Evolutionary conservation across 2,329 filamentous ascomycete genomes (phyloP).

Genomic region (Verticillium albo-atrum): DNA sequence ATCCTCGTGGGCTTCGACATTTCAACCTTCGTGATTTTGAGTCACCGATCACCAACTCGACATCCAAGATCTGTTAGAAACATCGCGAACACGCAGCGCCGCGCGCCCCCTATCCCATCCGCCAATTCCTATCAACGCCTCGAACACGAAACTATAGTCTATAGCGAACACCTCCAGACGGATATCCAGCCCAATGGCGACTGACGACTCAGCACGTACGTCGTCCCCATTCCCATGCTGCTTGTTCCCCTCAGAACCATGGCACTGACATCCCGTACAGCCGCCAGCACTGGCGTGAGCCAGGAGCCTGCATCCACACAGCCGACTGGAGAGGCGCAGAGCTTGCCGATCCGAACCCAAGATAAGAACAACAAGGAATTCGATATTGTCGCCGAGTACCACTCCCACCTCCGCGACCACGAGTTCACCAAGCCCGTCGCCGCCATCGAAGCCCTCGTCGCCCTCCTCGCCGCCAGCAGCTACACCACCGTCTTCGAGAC

Average conservation of each 20-base stretch:
- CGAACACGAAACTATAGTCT: no score
- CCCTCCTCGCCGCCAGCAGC: conserved; percentile 73
- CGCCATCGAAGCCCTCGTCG: conserved; percentile 86
- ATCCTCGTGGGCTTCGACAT: neutral
- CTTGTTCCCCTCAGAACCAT: neutral
- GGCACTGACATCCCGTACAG: neutral
- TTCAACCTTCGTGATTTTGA: neutral
- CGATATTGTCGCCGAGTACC: conserved; percentile 52
- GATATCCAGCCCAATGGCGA: neutral
- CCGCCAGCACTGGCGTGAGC: neutral
- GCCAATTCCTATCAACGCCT: no score
- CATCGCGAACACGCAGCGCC: neutral
- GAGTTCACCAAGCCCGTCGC: conserved; percentile 95
- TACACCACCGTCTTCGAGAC: conserved; percentile 92
- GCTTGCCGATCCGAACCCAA: conserved; percentile 18
- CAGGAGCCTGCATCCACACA: neutral
- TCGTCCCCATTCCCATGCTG: neutral
- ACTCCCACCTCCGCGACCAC: conserved; percentile 58
- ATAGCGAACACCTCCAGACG: neutral
- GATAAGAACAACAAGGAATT: conserved; percentile 20
- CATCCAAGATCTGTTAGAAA: neutral
- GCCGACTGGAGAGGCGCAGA: conserved; percentile 1
- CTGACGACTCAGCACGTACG: neutral
- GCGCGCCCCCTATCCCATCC: no score
- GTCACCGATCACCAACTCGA: neutral